These are phyloP conservation scores for Ploettnerulaceae sp. DNA, from an alignment of 2,329 filamentous ascomycete genomes.

Conservation along the genomic window DNA sequence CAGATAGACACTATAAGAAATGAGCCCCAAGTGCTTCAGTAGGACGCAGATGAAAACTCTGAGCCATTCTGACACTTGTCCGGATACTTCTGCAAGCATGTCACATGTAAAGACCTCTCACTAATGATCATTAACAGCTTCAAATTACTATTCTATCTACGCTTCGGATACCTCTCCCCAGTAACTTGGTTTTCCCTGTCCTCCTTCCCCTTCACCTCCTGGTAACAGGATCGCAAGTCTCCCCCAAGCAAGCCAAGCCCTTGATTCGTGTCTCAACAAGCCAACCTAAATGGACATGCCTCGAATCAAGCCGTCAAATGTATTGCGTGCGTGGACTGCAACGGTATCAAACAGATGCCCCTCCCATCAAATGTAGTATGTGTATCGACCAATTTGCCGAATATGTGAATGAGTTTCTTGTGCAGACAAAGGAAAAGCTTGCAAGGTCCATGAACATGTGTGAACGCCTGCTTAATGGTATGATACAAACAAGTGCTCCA, in stretches of 20 bases:
- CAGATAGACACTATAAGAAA: too few relatives aligned
- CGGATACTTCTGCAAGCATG: too few relatives aligned
- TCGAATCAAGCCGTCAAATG: constrained; percentile 16
- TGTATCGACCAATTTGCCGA: constrained; percentile 1
- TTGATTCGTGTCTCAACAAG: constrained; percentile 1
- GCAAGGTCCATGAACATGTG: constrained; percentile 3
- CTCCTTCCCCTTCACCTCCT: not conserved
- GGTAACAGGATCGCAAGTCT: constrained; percentile 4
- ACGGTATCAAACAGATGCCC: constrained; percentile 11
- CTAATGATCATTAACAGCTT: not conserved
- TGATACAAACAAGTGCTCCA: constrained; percentile 7
- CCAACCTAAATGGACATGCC: constrained; percentile 2
- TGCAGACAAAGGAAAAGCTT: constrained; percentile 9
- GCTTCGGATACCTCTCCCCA: not conserved
- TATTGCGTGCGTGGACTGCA: constrained; percentile 11
- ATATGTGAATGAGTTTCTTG: constrained; percentile 4
- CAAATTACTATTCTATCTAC: not conserved
- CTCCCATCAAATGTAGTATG: constrained; percentile 3
- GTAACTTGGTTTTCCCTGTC: not conserved
- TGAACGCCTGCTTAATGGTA: constrained; percentile 5
- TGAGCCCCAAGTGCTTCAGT: too few relatives aligned
- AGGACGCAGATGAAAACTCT: too few relatives aligned
- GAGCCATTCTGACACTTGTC: too few relatives aligned
- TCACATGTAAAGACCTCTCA: not conserved
- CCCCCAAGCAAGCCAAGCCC: not conserved